Percentiles rank a stretch among this genome's conserved stretches.
phyloP scores from a whole-genome alignment of 352 stramenopile genomes.

The Poterioochromonas sp. region DNA sequence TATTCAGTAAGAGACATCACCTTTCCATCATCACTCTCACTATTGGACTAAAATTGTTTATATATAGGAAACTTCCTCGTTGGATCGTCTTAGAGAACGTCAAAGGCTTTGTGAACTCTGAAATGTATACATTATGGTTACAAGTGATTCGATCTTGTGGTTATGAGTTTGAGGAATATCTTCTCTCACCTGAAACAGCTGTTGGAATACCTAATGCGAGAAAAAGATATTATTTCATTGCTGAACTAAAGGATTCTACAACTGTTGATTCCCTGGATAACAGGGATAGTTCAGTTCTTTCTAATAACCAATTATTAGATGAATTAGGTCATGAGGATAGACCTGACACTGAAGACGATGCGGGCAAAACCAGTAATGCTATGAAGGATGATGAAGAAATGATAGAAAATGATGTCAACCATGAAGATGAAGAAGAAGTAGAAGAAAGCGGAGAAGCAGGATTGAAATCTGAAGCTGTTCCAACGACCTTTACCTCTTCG shows the following conservation, averaged over 20 bases:
- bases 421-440: constrained; percentile 10
- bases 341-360: too few species aligned
- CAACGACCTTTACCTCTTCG: too few species aligned
- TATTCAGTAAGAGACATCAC: constrained; percentile 37
- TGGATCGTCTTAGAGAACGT: constrained; percentile 46
- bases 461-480: neutral
- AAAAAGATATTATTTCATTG: constrained; percentile 45
- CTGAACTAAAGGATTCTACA: neutral
- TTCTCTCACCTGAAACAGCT: neutral
- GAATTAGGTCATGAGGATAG: too few species aligned
- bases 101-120: constrained; percentile 42
- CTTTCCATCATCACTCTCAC: too few species aligned
- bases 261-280: neutral
- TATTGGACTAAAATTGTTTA: too few species aligned
- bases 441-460: constrained; percentile 25
- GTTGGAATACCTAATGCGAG: constrained; percentile 43
- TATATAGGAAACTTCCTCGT: too few species aligned
- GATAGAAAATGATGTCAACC: neutral
- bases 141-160: neutral
- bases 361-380: neutral
- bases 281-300: neutral
- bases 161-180: neutral
- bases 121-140: constrained; percentile 26
- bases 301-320: neutral
- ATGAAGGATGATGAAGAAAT: neutral